phyloP scores from a whole-genome alignment of 1,284 basidiomycete species.

The Xerocomus nothofagi region DNA sequence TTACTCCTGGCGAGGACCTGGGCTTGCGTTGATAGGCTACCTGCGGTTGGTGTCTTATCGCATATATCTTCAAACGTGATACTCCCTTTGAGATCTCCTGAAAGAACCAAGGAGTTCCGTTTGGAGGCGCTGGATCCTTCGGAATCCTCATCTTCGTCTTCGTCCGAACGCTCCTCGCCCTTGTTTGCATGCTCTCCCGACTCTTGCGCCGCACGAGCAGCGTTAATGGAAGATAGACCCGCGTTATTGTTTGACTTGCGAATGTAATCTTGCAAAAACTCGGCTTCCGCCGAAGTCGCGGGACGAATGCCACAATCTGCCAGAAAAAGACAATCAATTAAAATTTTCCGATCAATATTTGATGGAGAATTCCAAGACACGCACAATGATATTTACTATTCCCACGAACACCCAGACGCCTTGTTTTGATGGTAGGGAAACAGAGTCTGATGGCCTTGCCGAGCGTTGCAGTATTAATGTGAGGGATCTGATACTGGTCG shows the following conservation, averaged over 20 bases:
- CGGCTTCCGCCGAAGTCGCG: slow-evolving; percentile 82
- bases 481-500: slow-evolving; percentile 85
- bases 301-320: slow-evolving; percentile 88
- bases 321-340: slow-evolving; percentile 37
- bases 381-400: slow-evolving; percentile 92
- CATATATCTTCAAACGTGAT: slow-evolving; percentile 62
- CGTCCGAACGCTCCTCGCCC: slow-evolving; percentile 70
- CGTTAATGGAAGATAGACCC: slow-evolving; percentile 69
- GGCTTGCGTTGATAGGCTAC: slow-evolving; percentile 70
- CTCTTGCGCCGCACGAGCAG: slow-evolving; percentile 64
- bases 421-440: slow-evolving; percentile 92
- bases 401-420: slow-evolving; percentile 85
- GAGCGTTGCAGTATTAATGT: slow-evolving; percentile 92
- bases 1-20: slow-evolving; percentile 58
- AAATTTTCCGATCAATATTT: slow-evolving; percentile 33
- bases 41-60: slow-evolving; percentile 81
- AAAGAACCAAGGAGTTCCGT: slow-evolving; percentile 68
- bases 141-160: slow-evolving; percentile 82
- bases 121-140: slow-evolving; percentile 70
- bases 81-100: slow-evolving; percentile 59
- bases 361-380: slow-evolving; percentile 39
- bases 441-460: slow-evolving; percentile 91
- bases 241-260: slow-evolving; percentile 84
- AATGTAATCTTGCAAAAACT: slow-evolving; percentile 88
- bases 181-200: slow-evolving; percentile 53